A percentile compares a stretch with the other conserved stretches of the same genome.
These are phyloP conservation scores for Acanthamoeba sp. DNA, from an alignment of 208 protist genomes.

Conservation along the genomic window DNA sequence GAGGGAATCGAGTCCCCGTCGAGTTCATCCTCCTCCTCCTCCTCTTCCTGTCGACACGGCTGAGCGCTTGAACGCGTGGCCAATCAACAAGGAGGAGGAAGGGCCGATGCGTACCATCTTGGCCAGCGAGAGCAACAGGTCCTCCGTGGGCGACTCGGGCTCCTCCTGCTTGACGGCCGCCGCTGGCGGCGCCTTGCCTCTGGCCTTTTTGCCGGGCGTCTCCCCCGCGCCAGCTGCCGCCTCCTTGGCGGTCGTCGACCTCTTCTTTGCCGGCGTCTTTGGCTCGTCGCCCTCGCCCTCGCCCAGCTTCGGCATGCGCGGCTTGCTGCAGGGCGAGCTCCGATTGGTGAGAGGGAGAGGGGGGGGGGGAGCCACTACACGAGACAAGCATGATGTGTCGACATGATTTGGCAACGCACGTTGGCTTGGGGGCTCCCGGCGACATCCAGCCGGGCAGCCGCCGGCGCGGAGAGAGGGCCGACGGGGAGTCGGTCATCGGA, in stretches of 20 bases:
- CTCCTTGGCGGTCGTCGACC: not conserved
- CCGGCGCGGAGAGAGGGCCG: not conserved
- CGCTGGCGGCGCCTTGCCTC: not conserved
- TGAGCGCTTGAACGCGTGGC: too few species aligned
- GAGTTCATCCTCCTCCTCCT: not conserved
- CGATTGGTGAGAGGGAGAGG: too few species aligned
- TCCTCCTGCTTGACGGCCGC: not conserved
- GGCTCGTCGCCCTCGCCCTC: not conserved
- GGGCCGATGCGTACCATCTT: not conserved
- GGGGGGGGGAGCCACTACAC: too few species aligned
- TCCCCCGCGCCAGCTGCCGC: too few species aligned
- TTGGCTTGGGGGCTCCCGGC: not conserved
- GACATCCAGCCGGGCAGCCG: slow-evolving; percentile 56
- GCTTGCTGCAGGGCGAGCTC: not conserved
- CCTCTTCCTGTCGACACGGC: too few species aligned
- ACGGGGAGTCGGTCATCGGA: not conserved
- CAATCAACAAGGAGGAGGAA: too few species aligned
- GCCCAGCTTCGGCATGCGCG: slow-evolving; percentile 4
- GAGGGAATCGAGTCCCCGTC: not conserved
- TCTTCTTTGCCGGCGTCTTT: not conserved
- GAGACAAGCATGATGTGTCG: not conserved
- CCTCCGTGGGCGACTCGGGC: not conserved
- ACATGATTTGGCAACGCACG: not conserved
- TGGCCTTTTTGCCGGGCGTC: too few species aligned
- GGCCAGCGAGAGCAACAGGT: not conserved